Evolutionary conservation across 768 basidiomycete genomes (phyloP).

Genomic region (Pulveroboletus ravenelii): DNA sequence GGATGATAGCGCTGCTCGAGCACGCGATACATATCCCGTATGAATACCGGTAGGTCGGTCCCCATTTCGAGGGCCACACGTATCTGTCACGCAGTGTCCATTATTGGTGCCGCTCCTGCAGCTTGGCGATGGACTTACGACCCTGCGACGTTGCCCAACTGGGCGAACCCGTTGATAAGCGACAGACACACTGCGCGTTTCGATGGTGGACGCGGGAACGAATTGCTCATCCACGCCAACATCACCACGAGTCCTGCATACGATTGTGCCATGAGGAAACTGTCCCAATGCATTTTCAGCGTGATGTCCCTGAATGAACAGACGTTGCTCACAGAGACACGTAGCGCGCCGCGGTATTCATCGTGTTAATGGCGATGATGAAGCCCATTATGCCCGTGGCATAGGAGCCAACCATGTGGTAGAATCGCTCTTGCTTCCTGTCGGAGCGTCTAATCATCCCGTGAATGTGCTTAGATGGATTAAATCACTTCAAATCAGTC

Average conservation of each 20-base stretch:
- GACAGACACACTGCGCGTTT: constrained; percentile 85
- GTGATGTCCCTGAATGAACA: constrained; percentile 3
- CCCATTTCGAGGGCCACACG: constrained; percentile 65
- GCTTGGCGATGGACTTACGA: constrained; percentile 46
- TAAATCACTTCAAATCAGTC: background rate
- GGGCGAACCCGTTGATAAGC: constrained; percentile 75
- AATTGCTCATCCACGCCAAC: constrained; percentile 47
- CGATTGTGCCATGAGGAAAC: constrained; percentile 73
- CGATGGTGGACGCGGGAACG: constrained; percentile 70
- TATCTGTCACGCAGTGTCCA: constrained; percentile 37
- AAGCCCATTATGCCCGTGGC: constrained; percentile 62
- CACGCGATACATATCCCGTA: constrained; percentile 70
- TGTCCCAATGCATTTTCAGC: constrained; percentile 23
- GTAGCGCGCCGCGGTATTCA: constrained; percentile 61
- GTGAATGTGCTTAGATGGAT: constrained; percentile 1
- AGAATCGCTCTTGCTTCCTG: constrained; percentile 61
- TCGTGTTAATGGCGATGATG: constrained; percentile 58
- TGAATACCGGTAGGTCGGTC: constrained; percentile 64
- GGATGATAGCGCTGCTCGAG: constrained; percentile 45
- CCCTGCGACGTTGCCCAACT: constrained; percentile 80
- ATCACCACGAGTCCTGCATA: constrained; percentile 71
- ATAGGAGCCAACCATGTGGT: constrained; percentile 56
- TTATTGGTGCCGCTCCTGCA: background rate
- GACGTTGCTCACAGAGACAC: constrained; percentile 47
- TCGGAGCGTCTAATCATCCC: constrained; percentile 57